Evolutionary conservation across 2,329 filamentous ascomycete genomes (phyloP), one percentile per base, ranked within the genome.

Genomic region (Tricladium varicosporioides): DNA sequence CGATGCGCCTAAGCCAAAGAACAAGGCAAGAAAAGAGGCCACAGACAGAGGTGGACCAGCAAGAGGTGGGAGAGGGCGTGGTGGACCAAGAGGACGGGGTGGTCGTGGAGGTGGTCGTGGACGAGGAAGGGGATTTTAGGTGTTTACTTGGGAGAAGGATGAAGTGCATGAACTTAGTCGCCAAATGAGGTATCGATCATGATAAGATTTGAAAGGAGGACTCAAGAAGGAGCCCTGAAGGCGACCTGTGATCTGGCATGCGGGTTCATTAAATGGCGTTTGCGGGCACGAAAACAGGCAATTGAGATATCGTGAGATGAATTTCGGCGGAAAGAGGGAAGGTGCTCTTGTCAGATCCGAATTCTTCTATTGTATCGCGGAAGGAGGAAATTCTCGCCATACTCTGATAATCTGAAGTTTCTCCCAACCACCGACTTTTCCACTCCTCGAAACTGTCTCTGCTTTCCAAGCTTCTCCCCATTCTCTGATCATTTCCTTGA

Each of bases 1-100:
- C 73, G 94, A 99, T 76, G 86, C 91, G 69, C 92, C 93, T 51
- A 99, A 99, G 81, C 93, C 94, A 60, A 97, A 97, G 88, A 99
- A 99, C 79, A 99, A 99, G 86, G 93, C 94, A 22, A 85, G 93
- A 72, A 99, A 99, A 82, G 94, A 97, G 78, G 82, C 75, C 48
- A 82, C 83, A 46, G 80, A 80, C 46, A 79, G 79, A 9, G 74
- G 76, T 27, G 74, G 77, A 47, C 46, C 53, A 33, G 53, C 47
- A 11, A 72, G 76, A 16, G 72, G 77, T 19, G 71, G 78, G 40
- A 69, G 79, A 16, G 74, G 80, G 40, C 73, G 80, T 45, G 72
- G 79, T 27, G 73, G 71, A 15, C 59, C 70, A 43, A 73, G 76
- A 62, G 73, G 76, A 59, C 72, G 80, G 33, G 79, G 84, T 58